Evolutionary conservation across 495 filamentous ascomycete genomes (phyloP), one percentile per base, ranked within the genome.

Genomic region (Annulohypoxylon bovei): DNA sequence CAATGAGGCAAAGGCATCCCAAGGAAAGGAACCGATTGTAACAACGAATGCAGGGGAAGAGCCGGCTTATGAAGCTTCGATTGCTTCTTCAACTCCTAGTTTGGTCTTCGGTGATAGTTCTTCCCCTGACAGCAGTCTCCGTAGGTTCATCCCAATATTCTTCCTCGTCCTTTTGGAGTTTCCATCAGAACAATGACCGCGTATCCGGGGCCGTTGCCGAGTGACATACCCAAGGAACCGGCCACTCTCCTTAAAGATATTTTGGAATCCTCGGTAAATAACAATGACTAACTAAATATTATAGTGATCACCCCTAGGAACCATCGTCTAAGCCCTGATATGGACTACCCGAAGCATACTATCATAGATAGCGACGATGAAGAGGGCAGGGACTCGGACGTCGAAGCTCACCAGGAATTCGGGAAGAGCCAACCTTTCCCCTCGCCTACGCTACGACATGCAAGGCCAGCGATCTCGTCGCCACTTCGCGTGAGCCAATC

Each of bases 61-160:
- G 32, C 33, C 53, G 44, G 53, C 11, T 12, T 72, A 72, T 9
- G 70, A 63, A 9, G 22, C 60, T 2, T 78, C 78, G 25, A 78
- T 76, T 23, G 72, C 78, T 39, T 80, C 80, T 8, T 78, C 80
- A 7, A 81, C 81, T 16, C 81, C 81, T 18, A 80, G 67, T 6
- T 42, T 82, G 9, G 76, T 75, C 59, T 72, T 66, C 18, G 79
- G 81, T 23, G 66, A 56, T 16, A 75, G 72, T 8, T 76, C 79
- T 3, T 82, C 81, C 28, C 79, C 78, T 18, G 72, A 73, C 16
- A 72, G 78, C 59, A 82, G 79, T 56, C 33, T 79, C 23, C 25
- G 78, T 60, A 69, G 73, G 62, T 62, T 35, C 35, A 53, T 66
- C 9, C 12, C 57, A 23, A 53, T 37, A 11, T 56, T 54, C 11